phyloP scores from a whole-genome alignment of 2,329 filamentous ascomycete species.

The Fusarium algeriense region DNA sequence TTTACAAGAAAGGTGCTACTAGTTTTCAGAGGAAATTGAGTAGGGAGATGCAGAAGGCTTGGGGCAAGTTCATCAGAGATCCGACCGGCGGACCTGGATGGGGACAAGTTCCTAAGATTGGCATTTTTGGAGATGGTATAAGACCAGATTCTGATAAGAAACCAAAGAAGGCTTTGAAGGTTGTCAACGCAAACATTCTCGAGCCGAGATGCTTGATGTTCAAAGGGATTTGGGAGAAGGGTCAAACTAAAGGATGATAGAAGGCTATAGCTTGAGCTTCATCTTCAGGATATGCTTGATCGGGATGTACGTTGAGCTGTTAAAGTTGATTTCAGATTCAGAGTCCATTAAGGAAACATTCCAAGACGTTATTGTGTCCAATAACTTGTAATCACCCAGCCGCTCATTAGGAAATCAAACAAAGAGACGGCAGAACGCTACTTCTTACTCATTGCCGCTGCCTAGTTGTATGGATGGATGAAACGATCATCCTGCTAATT shows the following conservation, averaged over 20 bases:
- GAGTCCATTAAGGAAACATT: too few relatives aligned
- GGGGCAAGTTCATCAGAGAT: constrained; percentile 48
- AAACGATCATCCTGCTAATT: too few relatives aligned
- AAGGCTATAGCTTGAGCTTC: too few relatives aligned
- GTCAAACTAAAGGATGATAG: background rate
- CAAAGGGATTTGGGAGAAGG: background rate
- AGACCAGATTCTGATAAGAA: constrained; percentile 11
- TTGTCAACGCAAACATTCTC: background rate
- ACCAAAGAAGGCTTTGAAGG: background rate
- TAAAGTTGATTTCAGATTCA: too few relatives aligned
- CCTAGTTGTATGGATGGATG: too few relatives aligned
- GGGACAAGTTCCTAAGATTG: constrained; percentile 38
- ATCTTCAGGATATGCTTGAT: too few relatives aligned
- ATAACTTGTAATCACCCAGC: too few relatives aligned
- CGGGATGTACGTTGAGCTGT: too few relatives aligned
- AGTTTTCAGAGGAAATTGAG: constrained; percentile 38
- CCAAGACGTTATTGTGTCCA: too few relatives aligned
- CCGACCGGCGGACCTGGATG: constrained; percentile 45
- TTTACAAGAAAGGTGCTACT: constrained; percentile 31
- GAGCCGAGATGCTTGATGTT: constrained; percentile 32
- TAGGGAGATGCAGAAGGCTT: constrained; percentile 45
- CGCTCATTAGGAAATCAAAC: too few relatives aligned
- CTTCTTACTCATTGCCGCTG: too few relatives aligned
- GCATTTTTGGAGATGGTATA: constrained; percentile 43
- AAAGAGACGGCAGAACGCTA: too few relatives aligned